phyloP scores from a whole-genome alignment of 2,329 filamentous ascomycete species.

The Microsporum canis region DNA sequence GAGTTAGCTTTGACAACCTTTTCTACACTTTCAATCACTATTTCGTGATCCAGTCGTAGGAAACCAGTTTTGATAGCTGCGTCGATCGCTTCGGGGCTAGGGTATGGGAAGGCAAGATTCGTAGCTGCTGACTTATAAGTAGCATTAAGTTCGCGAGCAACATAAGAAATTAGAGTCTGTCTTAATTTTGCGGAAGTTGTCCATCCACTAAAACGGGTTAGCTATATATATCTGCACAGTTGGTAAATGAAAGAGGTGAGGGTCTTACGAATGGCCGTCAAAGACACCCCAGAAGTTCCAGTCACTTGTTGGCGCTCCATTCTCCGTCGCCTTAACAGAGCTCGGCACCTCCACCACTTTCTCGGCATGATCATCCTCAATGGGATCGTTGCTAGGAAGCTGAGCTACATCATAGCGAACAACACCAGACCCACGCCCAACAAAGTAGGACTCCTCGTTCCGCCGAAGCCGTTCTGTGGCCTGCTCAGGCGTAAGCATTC shows the following conservation, averaged over 20 bases:
- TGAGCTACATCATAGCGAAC: slow-evolving; percentile 92
- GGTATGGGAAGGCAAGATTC: slow-evolving; percentile 48
- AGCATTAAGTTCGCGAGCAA: slow-evolving; percentile 81
- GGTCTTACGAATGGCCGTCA: slow-evolving; percentile 77
- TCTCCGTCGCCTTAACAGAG: slow-evolving; percentile 43
- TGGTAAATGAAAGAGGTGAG: neutral
- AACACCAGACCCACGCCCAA: slow-evolving; percentile 80
- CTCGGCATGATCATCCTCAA: slow-evolving; percentile 96
- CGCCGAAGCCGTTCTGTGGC: slow-evolving; percentile 78
- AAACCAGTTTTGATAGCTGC: slow-evolving; percentile 88
- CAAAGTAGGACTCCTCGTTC: slow-evolving; percentile 82
- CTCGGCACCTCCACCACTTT: slow-evolving; percentile 87
- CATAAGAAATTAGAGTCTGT: slow-evolving; percentile 82
- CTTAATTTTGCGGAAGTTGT: slow-evolving; percentile 93
- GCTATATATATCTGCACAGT: neutral
- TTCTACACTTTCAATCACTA: slow-evolving; percentile 82
- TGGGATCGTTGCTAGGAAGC: slow-evolving; percentile 90
- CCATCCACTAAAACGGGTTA: slow-evolving; percentile 59
- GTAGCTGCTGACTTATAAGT: slow-evolving; percentile 69
- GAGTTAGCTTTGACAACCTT: slow-evolving; percentile 83
- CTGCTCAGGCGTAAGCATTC: slow-evolving; percentile 95
- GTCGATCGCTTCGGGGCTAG: slow-evolving; percentile 71
- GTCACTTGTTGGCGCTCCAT: slow-evolving; percentile 55
- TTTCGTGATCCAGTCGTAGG: slow-evolving; percentile 78
- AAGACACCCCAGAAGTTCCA: slow-evolving; percentile 99